Conservation (phyloP, 2,329 filamentous ascomycete species). For the Aspergillus ustus region DNA sequence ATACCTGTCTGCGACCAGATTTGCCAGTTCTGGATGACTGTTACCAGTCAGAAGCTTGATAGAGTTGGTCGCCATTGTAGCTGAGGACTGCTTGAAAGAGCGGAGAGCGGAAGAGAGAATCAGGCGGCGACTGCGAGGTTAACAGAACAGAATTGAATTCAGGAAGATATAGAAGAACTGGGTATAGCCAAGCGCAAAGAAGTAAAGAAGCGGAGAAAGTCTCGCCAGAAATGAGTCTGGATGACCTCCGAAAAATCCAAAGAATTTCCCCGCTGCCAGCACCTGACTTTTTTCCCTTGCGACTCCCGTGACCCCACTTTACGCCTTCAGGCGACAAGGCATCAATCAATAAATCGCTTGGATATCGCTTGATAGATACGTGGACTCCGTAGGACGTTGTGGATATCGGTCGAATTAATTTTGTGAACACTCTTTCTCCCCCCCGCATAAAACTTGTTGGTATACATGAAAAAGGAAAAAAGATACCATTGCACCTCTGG, state of each 20-base stretch:
- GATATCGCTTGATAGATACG: too few relatives aligned
- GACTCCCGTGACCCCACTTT: conserved; percentile 15
- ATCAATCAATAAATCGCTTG: too few relatives aligned
- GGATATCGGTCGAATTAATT: neutral
- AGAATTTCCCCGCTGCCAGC: conserved; percentile 18
- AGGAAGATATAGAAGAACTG: neutral
- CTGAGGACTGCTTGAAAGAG: neutral
- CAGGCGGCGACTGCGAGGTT: neutral
- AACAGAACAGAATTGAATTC: neutral
- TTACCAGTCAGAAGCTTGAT: conserved; percentile 78
- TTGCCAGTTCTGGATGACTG: conserved; percentile 73
- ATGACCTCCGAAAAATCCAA: conserved; percentile 16
- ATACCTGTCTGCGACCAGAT: conserved; percentile 70
- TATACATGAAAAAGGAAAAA: conserved; percentile 28
- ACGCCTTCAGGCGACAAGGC: conserved; percentile 9
- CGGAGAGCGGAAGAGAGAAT: neutral
- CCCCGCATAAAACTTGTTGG: conserved; percentile 16
- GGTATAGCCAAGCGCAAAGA: neutral
- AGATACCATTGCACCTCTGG: conserved; percentile 11
- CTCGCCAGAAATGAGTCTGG: neutral
- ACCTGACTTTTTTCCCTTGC: conserved; percentile 18
- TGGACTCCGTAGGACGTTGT: too few relatives aligned
- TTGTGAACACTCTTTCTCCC: conserved; percentile 13
- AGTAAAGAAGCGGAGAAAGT: conserved; percentile 4
- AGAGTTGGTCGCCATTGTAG: conserved; percentile 69